These are phyloP conservation scores for Talaromyces sp. DNA, from an alignment of 2,329 filamentous ascomycete genomes.

Conservation along the genomic window DNA sequence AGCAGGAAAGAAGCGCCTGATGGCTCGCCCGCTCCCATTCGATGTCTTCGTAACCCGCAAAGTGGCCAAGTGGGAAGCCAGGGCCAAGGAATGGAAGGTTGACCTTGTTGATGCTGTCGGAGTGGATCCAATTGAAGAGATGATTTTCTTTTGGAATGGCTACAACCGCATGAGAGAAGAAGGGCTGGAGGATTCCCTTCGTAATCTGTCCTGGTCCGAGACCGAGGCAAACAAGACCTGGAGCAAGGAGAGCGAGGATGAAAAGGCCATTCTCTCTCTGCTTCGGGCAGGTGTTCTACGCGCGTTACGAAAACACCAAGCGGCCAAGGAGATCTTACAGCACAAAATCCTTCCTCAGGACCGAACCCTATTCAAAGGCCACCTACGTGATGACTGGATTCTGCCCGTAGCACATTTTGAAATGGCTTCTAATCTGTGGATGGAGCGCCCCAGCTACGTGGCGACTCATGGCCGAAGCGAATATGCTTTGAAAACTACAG, in stretches of 20 bases:
- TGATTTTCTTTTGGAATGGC: slow-evolving; percentile 92
- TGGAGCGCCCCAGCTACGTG: slow-evolving; percentile 47
- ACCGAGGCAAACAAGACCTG: slow-evolving; percentile 54
- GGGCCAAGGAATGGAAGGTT: slow-evolving; percentile 61
- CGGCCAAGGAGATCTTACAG: slow-evolving; percentile 61
- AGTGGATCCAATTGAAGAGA: slow-evolving; percentile 76
- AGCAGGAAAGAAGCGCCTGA: slow-evolving; percentile 80
- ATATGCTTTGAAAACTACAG: slow-evolving; percentile 1
- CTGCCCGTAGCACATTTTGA: slow-evolving; percentile 80
- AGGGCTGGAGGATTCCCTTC: slow-evolving; percentile 60
- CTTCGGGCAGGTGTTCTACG: slow-evolving; percentile 62
- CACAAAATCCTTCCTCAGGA: slow-evolving; percentile 58
- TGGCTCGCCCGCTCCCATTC: slow-evolving; percentile 84
- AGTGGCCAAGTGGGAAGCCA: slow-evolving; percentile 78
- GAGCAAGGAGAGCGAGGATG: slow-evolving; percentile 51
- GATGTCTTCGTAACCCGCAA: slow-evolving; percentile 82
- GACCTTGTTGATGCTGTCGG: slow-evolving; percentile 76
- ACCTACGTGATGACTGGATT: slow-evolving; percentile 51
- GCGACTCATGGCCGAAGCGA: slow-evolving; percentile 23
- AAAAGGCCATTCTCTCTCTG: slow-evolving; percentile 61
- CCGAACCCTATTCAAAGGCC: slow-evolving; percentile 47
- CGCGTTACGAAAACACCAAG: slow-evolving; percentile 55
- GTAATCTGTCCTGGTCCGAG: slow-evolving; percentile 61
- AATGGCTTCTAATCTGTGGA: slow-evolving; percentile 75
- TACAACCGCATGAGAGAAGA: slow-evolving; percentile 68